Base-by-base conservation (phyloP, 2,329 filamentous ascomycete species). In the Fusarium marasasianum region DNA sequence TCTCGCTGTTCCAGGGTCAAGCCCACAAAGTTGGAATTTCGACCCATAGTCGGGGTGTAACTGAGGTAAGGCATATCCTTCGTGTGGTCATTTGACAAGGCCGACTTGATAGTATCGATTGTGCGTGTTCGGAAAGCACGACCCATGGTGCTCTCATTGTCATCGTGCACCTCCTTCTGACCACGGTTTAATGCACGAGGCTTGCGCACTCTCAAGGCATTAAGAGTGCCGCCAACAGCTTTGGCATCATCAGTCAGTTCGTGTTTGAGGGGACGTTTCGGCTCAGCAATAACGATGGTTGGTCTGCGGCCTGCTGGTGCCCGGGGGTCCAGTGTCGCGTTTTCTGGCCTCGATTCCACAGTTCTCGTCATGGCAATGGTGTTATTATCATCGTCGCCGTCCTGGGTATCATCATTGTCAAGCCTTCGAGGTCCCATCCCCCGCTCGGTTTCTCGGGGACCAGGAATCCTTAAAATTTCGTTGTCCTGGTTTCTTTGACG, bases 21-120 rank as follows among this genome's bases (percentile, higher is more conserved):
- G 75, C 95, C 94, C 18, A 96, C 88, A 79, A 98, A 99, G 43
- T 94, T 92, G 17, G 96, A 98, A 81, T 99, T 99, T 72, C 96
- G 91, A 31, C 93, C 96, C 61, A 98, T 89, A 0, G 96, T 99
- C 5, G 96, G 94, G 68, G 95, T 92, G 89, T 94, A 98, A 81
- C 94, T 98, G 58, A 99, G 88, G 81, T 99, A 99, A 0, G 96
- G 96, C 85, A 94, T 93, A 38, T 91, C 87, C 5, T 84, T 84
- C n/a, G 82, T 80, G 69, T 87, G 86, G 47, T 89, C 88, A 31
- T 89, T 86, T 20, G 88, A 88, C 62, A 88, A 83, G 14, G 83
- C 88, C 1, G 86, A 87, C 66, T 87, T 87, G 73, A 95, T 86
- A 64, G 85, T 91, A 54, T 85, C 88, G 31, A 91, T 83, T 0